These are phyloP conservation scores for Petasospora fabianii DNA, from an alignment of 1,139 yeast species.

Conservation along the genomic window DNA sequence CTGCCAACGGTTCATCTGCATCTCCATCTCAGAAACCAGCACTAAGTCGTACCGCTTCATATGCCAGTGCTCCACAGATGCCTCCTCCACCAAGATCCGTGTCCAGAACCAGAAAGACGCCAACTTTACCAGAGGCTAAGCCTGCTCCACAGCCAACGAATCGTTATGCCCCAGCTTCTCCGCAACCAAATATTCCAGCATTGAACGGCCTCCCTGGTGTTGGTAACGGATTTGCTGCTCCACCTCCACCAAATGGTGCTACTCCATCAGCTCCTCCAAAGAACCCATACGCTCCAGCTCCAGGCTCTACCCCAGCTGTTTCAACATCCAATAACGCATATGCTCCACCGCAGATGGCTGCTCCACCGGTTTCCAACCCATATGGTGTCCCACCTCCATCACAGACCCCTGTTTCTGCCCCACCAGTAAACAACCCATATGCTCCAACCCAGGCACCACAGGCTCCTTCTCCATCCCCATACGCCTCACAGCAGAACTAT, in stretches of 20 bases:
- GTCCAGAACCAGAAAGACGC: conserved; percentile 22
- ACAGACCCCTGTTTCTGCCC: conserved; percentile 14
- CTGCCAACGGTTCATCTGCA: conserved; percentile 12
- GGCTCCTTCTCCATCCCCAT: conserved; percentile 1
- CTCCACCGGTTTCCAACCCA: conserved; percentile 16
- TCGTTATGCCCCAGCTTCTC: conserved; percentile 25
- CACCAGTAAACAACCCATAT: conserved; percentile 32
- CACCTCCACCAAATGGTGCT: conserved; percentile 20
- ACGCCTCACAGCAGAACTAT: conserved; percentile 15
- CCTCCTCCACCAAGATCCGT: conserved; percentile 31
- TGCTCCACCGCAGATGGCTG: conserved; percentile 2
- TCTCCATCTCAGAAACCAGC: conserved; percentile 26
- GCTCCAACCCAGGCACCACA: conserved; percentile 30
- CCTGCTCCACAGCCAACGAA: conserved; percentile 18
- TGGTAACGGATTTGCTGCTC: conserved; percentile 14
- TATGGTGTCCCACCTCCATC: conserved; percentile 13
- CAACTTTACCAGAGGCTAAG: conserved; percentile 17
- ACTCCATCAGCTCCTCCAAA: conserved; percentile 23
- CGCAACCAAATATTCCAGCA: conserved; percentile 15
- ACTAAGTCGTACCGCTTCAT: conserved; percentile 23
- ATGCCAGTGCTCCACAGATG: conserved; percentile 24
- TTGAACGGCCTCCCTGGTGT: conserved; percentile 8
- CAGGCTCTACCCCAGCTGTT: conserved; percentile 17
- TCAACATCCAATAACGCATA: not conserved
- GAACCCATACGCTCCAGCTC: conserved; percentile 36